Percentiles rank a stretch among this genome's conserved stretches.
Conservation (phyloP, 1,139 yeast species). For the Pichia sp. region DNA sequence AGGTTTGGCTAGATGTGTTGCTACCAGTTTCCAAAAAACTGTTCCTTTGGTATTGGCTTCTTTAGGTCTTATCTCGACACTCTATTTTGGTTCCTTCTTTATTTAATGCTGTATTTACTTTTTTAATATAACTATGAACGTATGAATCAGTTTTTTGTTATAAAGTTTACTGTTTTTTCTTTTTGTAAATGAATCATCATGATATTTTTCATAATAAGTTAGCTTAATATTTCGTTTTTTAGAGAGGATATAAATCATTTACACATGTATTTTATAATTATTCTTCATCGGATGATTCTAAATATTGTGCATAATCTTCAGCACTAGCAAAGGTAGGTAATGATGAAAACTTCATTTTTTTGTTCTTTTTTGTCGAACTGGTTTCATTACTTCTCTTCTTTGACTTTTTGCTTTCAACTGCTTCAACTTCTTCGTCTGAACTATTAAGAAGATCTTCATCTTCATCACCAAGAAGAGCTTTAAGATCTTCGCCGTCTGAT, state of each 20-base stretch:
- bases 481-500: slow-evolving; percentile 29
- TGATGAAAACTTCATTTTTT: slow-evolving; percentile 56
- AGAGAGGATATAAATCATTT: neutral
- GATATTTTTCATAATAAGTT: neutral
- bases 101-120: neutral
- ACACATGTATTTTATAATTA: slow-evolving; percentile 13
- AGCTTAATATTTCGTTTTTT: neutral
- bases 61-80: slow-evolving; percentile 60
- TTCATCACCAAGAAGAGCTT: slow-evolving; percentile 27
- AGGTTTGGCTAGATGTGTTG: slow-evolving; percentile 49
- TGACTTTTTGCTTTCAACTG: slow-evolving; percentile 16
- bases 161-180: neutral
- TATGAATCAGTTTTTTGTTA: neutral
- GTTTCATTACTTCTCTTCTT: slow-evolving; percentile 20
- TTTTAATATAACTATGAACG: neutral
- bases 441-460: slow-evolving; percentile 32
- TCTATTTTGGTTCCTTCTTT: slow-evolving; percentile 46
- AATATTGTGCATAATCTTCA: slow-evolving; percentile 77
- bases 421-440: slow-evolving; percentile 23
- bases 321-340: slow-evolving; percentile 87
- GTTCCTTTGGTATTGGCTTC: slow-evolving; percentile 63
- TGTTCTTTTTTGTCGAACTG: slow-evolving; percentile 34
- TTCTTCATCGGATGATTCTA: slow-evolving; percentile 56
- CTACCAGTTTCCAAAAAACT: slow-evolving; percentile 48
- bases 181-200: neutral